Evolutionary conservation across 768 basidiomycete species (phyloP).

Genomic region (Tephrocybe sp.): DNA sequence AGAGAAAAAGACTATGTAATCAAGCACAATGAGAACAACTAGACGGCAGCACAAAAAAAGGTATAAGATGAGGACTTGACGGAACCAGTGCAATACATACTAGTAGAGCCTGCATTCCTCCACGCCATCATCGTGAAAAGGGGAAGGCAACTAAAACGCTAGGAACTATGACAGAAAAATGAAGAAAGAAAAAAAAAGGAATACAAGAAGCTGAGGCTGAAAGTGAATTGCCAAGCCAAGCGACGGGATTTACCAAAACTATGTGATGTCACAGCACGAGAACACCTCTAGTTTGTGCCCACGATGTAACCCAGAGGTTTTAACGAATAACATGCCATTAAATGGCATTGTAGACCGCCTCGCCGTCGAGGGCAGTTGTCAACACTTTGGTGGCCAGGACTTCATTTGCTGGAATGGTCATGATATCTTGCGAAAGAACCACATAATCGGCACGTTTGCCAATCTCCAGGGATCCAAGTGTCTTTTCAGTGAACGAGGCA

Average conservation of each 20-base stretch:
- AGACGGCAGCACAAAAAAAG: slow-evolving; percentile 1
- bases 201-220: too few species aligned
- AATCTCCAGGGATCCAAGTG: slow-evolving; percentile 71
- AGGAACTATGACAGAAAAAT: too few species aligned
- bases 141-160: too few species aligned
- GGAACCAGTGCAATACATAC: slow-evolving; percentile 14
- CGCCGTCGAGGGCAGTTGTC: slow-evolving; percentile 80
- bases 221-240: too few species aligned
- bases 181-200: background rate
- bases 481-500: slow-evolving; percentile 77
- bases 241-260: background rate
- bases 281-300: background rate
- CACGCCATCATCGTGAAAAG: slow-evolving; percentile 9
- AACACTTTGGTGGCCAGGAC: slow-evolving; percentile 70
- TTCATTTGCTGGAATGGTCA: slow-evolving; percentile 55
- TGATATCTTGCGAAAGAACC: slow-evolving; percentile 82
- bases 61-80: slow-evolving; percentile 21
- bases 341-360: slow-evolving; percentile 38
- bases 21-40: background rate
- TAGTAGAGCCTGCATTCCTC: slow-evolving; percentile 6
- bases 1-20: background rate
- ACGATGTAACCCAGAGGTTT: background rate
- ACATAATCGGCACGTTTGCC: slow-evolving; percentile 88
- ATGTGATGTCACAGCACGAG: background rate
- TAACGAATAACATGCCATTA: slow-evolving; percentile 9